Conservation (phyloP, 306 rosid species). For the Vigna trinervia region DNA sequence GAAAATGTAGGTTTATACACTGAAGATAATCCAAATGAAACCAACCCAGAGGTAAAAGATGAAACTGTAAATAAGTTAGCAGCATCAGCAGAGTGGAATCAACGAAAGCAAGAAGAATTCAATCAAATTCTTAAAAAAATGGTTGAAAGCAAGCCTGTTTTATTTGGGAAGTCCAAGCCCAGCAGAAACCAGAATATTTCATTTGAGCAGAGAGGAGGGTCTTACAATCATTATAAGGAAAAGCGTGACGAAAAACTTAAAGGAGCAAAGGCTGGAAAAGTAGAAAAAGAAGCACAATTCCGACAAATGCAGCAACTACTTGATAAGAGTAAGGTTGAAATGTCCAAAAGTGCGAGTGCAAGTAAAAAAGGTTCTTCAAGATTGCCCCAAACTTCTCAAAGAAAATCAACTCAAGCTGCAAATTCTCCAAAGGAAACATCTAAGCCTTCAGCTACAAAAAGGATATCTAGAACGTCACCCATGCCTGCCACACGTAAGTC, state of each 20-base stretch:
- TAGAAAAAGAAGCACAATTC: slow-evolving; percentile 73
- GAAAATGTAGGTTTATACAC: slow-evolving; percentile 53
- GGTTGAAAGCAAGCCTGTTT: slow-evolving; percentile 71
- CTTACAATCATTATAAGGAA: slow-evolving; percentile 81
- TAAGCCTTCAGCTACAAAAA: slow-evolving; percentile 61
- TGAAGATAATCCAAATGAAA: slow-evolving; percentile 57
- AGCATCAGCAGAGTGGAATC: slow-evolving; percentile 80
- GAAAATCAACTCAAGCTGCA: slow-evolving; percentile 59
- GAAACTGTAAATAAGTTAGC: slow-evolving; percentile 53
- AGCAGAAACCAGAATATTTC: slow-evolving; percentile 61
- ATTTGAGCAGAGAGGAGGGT: slow-evolving; percentile 76
- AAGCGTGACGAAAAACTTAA: slow-evolving; percentile 86
- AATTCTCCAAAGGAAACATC: slow-evolving; percentile 65
- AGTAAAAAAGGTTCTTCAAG: slow-evolving; percentile 51
- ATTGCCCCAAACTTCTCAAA: slow-evolving; percentile 63
- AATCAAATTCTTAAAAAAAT: slow-evolving; percentile 83
- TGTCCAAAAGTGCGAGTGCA: slow-evolving; percentile 60
- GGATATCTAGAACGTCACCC: slow-evolving; percentile 62
- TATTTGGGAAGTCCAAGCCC: slow-evolving; percentile 66
- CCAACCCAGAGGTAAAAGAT: slow-evolving; percentile 47
- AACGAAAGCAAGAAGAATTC: slow-evolving; percentile 79
- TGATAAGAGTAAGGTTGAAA: slow-evolving; percentile 77
- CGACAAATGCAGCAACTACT: slow-evolving; percentile 70
- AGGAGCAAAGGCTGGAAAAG: slow-evolving; percentile 64
- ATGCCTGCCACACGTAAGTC: slow-evolving; percentile 86